Percentiles rank a stretch among this genome's conserved stretches.
Evolutionary conservation across 768 basidiomycete genomes (phyloP).

Genomic region (Pleurotus eryngii): DNA sequence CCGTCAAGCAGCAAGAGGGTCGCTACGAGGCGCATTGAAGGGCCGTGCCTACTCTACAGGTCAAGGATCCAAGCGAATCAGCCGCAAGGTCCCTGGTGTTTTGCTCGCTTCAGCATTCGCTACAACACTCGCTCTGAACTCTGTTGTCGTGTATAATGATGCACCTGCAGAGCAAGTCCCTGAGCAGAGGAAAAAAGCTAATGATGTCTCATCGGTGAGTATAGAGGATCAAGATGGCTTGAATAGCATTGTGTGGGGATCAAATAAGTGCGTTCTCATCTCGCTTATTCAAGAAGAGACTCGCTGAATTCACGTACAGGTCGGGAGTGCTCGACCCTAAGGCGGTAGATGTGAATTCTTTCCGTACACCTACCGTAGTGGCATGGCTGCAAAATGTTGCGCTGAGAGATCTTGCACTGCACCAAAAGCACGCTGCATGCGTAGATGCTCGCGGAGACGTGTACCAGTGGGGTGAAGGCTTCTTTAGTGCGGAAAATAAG

Average conservation of each 20-base stretch:
- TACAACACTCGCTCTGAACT: slow-evolving; percentile 8
- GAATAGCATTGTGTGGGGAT: slow-evolving; percentile 66
- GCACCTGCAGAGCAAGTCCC: neutral
- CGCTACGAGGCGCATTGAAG: neutral
- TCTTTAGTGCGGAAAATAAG: slow-evolving; percentile 35
- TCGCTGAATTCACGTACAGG: slow-evolving; percentile 27
- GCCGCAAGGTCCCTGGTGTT: neutral
- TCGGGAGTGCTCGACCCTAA: slow-evolving; percentile 42
- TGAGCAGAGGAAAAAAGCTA: neutral
- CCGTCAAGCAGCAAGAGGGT: neutral
- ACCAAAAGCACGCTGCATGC: slow-evolving; percentile 66
- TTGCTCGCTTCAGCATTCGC: slow-evolving; percentile 19
- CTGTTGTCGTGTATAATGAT: slow-evolving; percentile 4
- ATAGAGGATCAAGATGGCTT: slow-evolving; percentile 24
- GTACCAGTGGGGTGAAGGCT: slow-evolving; percentile 80
- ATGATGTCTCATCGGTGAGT: neutral
- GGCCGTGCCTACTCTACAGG: neutral
- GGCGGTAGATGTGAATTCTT: slow-evolving; percentile 29
- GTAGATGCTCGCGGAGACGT: slow-evolving; percentile 79
- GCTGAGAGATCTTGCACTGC: slow-evolving; percentile 68
- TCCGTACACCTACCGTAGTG: slow-evolving; percentile 49
- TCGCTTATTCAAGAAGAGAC: neutral
- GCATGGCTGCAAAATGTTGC: slow-evolving; percentile 66
- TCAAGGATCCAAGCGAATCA: neutral
- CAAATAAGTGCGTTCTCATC: slow-evolving; percentile 52